A percentile compares a stretch with the other conserved stretches of the same genome.
These are phyloP conservation scores for Cystobasidium pallidum DNA, from an alignment of 1,284 basidiomycete species.

Conservation along the genomic window DNA sequence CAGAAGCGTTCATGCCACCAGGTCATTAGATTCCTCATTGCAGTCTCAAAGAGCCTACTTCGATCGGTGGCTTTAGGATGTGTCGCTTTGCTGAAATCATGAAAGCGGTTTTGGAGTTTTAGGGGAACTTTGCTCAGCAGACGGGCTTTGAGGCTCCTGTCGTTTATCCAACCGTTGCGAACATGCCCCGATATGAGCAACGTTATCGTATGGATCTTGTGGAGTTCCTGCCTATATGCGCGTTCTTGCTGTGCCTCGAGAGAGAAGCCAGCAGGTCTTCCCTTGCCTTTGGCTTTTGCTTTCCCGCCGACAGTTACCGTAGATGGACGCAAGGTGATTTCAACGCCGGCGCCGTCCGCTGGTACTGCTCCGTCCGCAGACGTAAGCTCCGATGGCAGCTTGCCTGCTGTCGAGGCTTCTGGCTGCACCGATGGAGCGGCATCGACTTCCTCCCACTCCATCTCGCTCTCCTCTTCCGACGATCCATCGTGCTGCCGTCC, in stretches of 20 bases:
- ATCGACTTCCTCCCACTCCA: slow-evolving; percentile 67
- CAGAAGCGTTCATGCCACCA: slow-evolving; percentile 79
- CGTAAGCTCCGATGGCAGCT: slow-evolving; percentile 1
- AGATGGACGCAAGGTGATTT: slow-evolving; percentile 51
- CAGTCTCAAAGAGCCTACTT: slow-evolving; percentile 80
- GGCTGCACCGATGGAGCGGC: slow-evolving; percentile 23
- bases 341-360: slow-evolving; percentile 55
- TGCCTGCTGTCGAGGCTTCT: slow-evolving; percentile 13
- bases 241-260: slow-evolving; percentile 62
- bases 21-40: slow-evolving; percentile 69
- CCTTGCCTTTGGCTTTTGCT: slow-evolving; percentile 51
- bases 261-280: slow-evolving; percentile 56
- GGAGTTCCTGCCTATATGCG: slow-evolving; percentile 71
- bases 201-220: slow-evolving; percentile 82
- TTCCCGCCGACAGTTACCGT: slow-evolving; percentile 44
- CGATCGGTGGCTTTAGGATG: slow-evolving; percentile 77
- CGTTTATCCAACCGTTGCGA: slow-evolving; percentile 84
- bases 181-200: slow-evolving; percentile 74
- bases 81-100: slow-evolving; percentile 76
- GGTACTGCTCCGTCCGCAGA: slow-evolving; percentile 14
- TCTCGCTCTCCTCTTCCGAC: slow-evolving; percentile 60
- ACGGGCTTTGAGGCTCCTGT: slow-evolving; percentile 69
- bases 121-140: slow-evolving; percentile 82
- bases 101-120: slow-evolving; percentile 74
- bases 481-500: slow-evolving; percentile 26